phyloP scores from a whole-genome alignment of 305 asterid genomes.

The Fraxinus platypoda region DNA sequence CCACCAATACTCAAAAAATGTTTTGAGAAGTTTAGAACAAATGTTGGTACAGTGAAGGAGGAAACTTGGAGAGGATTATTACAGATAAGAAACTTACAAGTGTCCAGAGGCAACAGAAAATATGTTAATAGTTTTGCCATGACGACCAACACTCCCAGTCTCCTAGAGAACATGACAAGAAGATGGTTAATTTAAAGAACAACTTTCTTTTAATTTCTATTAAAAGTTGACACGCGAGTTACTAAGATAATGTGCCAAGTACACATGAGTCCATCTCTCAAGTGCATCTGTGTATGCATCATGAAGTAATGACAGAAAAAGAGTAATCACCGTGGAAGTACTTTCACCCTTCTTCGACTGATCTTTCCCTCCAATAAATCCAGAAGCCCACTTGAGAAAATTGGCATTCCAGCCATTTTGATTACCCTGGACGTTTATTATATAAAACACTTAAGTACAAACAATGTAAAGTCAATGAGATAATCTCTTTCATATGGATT shows the following conservation, averaged over 20 bases:
- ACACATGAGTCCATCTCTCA: conserved; percentile 6
- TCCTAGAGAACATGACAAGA: conserved; percentile 45
- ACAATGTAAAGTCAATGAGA: conserved; percentile 10
- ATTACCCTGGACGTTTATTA: conserved; percentile 46
- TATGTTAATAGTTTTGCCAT: conserved; percentile 78
- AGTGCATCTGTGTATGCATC: background rate
- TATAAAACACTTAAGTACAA: conserved; percentile 17
- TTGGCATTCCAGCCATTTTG: conserved; percentile 82
- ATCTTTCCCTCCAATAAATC: conserved; percentile 76
- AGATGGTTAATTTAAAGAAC: conserved; percentile 16
- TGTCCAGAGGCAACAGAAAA: conserved; percentile 99
- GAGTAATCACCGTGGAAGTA: conserved; percentile 53
- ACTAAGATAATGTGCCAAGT: conserved; percentile 9
- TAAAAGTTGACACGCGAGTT: conserved; percentile 3
- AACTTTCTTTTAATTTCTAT: background rate
- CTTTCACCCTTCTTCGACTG: conserved; percentile 59
- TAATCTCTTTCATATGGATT: conserved; percentile 7
- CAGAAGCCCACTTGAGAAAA: conserved; percentile 95
- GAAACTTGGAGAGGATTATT: conserved; percentile 15
- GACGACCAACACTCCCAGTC: conserved; percentile 58
- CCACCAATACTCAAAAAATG: background rate
- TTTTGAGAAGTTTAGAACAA: conserved; percentile 5
- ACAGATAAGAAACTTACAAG: conserved; percentile 57
- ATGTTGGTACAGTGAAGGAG: background rate
- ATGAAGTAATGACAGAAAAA: conserved; percentile 8